A percentile compares a stretch with the other conserved stretches of the same genome.
phyloP scores from a whole-genome alignment of 768 basidiomycete genomes.

The Naganishia kalamii region DNA sequence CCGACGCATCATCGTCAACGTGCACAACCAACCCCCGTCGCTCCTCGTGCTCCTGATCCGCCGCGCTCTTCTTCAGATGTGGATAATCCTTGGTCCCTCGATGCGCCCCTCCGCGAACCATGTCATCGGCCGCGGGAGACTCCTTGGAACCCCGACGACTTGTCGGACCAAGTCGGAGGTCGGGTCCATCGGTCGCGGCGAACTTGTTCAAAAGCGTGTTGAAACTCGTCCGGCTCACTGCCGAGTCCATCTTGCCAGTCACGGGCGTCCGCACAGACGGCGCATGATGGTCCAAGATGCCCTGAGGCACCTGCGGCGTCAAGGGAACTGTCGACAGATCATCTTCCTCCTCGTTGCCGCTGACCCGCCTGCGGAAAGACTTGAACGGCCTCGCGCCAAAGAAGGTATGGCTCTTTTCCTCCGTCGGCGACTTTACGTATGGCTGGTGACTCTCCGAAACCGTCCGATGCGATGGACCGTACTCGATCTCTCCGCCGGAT shows the following conservation, averaged over 20 bases:
- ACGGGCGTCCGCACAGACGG: neutral
- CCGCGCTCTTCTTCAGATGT: conserved; percentile 24
- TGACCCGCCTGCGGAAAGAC: conserved; percentile 5
- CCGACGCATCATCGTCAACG: conserved; percentile 18
- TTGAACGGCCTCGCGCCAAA: conserved; percentile 13
- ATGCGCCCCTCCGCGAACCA: conserved; percentile 26
- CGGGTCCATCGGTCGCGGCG: conserved; percentile 12
- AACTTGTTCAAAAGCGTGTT: conserved; percentile 21
- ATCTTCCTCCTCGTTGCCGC: neutral
- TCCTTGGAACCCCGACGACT: conserved; percentile 1
- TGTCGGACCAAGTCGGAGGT: neutral
- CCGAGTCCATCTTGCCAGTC: neutral
- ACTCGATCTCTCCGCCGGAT: neutral
- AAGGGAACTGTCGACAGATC: neutral
- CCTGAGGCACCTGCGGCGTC: neutral
- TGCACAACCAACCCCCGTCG: conserved; percentile 20
- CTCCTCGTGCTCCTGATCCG: conserved; percentile 20
- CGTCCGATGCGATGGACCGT: neutral
- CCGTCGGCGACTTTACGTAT: neutral
- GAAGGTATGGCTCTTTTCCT: conserved; percentile 10
- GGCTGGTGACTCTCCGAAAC: conserved; percentile 2
- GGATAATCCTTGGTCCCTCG: conserved; percentile 32
- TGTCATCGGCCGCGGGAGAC: neutral
- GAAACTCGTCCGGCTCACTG: conserved; percentile 15
- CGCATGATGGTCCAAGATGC: neutral